Base-by-base conservation (phyloP, 306 rosid species). In the Ziziphus jujuba region DNA sequence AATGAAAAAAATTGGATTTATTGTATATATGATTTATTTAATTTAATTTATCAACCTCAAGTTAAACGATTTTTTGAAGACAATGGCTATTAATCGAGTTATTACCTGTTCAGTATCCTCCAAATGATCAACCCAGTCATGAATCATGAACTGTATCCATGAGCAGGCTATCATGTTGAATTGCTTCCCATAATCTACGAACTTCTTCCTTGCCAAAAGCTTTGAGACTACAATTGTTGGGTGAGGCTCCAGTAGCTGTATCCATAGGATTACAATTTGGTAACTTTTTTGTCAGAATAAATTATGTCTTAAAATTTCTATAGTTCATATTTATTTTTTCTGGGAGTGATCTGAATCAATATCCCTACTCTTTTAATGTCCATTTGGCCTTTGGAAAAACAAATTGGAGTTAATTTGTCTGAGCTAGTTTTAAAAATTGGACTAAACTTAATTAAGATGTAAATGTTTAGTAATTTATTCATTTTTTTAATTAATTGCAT, bases 81-180 rank as follows among this genome's bases (percentile, higher is more conserved):
- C 51, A 47, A 47, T 3, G 11, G 17, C 13, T 1, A 15, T n/a
- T n/a, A 10, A 47, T 58, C 7, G 3, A 31, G 2, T 48, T 5
- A 28, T 52, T 14, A 84, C 96, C 83, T 87, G 89, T 61, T 84
- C 59, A 25, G 88, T 90, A 71, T 87, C 97, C 79, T 85, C 97
- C 66, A 90, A 77, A 77, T 87, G 95, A 58, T 90, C 89, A 44
- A 83, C 74, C 97, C 97, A 90, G 66, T 87, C 97, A 78, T 90
- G 97, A 66, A 90, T 76, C 97, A 90, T 87, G 74, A 90, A 84
- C 55, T 90, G 97, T 55, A 87, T 67, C 97, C 97, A 87, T 10
- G 90, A 85, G 60, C 88, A 74, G 35, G 91, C 95, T 52, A 90
- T 85, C 85, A 90, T 75, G 81, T 85, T 87, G 87, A 90, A 85